Evolutionary conservation across 257 asterid species (phyloP), one percentile per base, ranked within the genome.

Genomic region (Solanum medicagineum): DNA sequence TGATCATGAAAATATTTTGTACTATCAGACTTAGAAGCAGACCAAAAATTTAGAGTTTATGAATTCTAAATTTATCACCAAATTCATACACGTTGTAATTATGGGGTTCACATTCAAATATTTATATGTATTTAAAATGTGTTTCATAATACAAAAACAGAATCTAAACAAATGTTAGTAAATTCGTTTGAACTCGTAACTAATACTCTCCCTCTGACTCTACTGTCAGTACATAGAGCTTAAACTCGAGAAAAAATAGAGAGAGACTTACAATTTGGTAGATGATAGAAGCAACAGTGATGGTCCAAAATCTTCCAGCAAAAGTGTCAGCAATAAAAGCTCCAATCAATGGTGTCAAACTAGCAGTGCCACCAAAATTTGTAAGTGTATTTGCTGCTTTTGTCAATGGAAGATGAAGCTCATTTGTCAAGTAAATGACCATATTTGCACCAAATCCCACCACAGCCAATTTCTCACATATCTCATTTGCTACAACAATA

Each of bases 241-340:
- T 81, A 65, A 14, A 22, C 15, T 26, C 22, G 3, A 4, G 9
- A 36, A 24, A 12, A 7, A 83, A 57, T 26, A 60, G 13, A 79
- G 66, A 54, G 79, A 8, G 16, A 44, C 81, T 81, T 83, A 95
- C 98, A 15, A 93, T 80, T 92, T 94, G 98, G 90, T 95, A 94
- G 59, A 94, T 88, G 81, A 92, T 69, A 10, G 98, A 95, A 84
- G 98, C 98, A 57, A 94, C 22, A 1, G 98, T 91, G 10, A 95
- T 93, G 84, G 98, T 94, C 98, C 97, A 93, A 88, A 95, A 95
- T 54, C 96, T 92, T 79, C 98, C 98, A 1, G 95, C 97, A 83
- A 93, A 93, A 13, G 98, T 83, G 55, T 95, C 98, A 66, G 98
- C 97, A 0, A 91, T 4, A 66, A 95, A 94, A 1, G 98, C 98